A percentile compares a stretch with the other conserved stretches of the same genome.
Evolutionary conservation across 2,329 filamentous ascomycete genomes (phyloP).

Genomic region (Dryadomyces quercivorus): DNA sequence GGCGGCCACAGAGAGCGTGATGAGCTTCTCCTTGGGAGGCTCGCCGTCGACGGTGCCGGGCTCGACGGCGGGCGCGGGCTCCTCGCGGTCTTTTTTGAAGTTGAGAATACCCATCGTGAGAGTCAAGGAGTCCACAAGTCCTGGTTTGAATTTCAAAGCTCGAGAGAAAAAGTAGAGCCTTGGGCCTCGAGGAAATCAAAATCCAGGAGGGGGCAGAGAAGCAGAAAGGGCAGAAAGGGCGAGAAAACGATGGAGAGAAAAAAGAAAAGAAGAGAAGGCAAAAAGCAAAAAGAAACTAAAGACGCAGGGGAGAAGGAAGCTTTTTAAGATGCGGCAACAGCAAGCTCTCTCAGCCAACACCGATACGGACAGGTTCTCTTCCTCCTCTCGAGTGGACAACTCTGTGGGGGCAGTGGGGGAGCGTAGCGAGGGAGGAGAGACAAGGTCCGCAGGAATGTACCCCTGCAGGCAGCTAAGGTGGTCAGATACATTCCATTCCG

Average conservation of each 20-base stretch:
- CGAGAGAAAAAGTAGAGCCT: background rate
- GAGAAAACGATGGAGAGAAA: background rate
- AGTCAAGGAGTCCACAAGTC: background rate
- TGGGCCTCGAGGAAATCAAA: background rate
- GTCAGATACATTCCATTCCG: no score
- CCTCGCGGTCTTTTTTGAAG: slow-evolving; percentile 3
- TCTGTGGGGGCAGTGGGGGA: no score
- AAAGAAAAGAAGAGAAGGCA: slow-evolving; percentile 1
- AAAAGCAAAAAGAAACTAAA: background rate
- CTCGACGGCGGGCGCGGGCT: background rate
- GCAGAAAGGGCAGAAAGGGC: background rate
- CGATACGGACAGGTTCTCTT: no score
- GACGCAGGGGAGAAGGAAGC: background rate
- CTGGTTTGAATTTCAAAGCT: background rate
- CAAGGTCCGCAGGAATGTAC: no score
- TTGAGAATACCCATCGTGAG: slow-evolving; percentile 3
- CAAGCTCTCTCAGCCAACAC: background rate
- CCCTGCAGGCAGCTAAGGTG: no score
- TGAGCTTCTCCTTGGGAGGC: background rate
- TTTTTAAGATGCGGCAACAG: background rate
- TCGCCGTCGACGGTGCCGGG: background rate
- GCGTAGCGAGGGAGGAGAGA: no score
- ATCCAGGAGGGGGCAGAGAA: background rate
- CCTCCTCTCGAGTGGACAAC: no score
- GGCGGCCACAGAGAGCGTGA: slow-evolving; percentile 59